phyloP scores from a whole-genome alignment of 192 early-diverging fungal species.

The Spizellomyces sp. region DNA sequence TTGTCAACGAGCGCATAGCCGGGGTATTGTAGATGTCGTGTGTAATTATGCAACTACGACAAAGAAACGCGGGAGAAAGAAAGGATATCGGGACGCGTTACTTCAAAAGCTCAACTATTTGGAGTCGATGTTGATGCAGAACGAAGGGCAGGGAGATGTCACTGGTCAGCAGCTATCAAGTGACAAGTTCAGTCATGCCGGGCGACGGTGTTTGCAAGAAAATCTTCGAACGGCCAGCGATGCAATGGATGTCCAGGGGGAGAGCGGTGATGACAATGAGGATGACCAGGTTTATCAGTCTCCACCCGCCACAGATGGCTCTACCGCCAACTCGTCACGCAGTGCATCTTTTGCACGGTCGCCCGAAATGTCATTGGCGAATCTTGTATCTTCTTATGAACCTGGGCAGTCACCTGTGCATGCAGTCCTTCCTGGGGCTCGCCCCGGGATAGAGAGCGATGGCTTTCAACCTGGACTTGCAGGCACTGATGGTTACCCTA shows the following conservation, averaged over 20 bases:
- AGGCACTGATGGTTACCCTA: no score
- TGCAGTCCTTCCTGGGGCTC: no score
- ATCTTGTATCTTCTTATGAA: no score
- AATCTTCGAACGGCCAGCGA: background rate
- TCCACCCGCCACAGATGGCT: no score
- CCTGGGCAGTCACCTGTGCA: no score
- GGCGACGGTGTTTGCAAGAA: slow-evolving; percentile 6
- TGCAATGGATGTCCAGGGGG: background rate
- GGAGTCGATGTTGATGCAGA: slow-evolving; percentile 11
- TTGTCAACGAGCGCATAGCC: slow-evolving; percentile 30
- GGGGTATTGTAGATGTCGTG: slow-evolving; percentile 34
- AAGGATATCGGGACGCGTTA: slow-evolving; percentile 7
- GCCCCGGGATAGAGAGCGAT: no score
- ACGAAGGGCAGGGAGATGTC: background rate
- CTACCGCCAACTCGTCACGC: no score
- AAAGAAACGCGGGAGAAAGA: slow-evolving; percentile 38
- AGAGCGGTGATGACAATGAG: background rate
- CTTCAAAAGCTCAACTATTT: slow-evolving; percentile 9
- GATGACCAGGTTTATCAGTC: background rate
- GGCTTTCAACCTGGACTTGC: no score
- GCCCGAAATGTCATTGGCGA: no score
- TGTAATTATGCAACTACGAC: slow-evolving; percentile 30
- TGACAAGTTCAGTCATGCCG: background rate
- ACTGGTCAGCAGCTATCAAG: background rate
- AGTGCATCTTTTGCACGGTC: no score